These are phyloP conservation scores for Alternaria solani DNA, from an alignment of 2,329 filamentous ascomycete species.

Conservation along the genomic window DNA sequence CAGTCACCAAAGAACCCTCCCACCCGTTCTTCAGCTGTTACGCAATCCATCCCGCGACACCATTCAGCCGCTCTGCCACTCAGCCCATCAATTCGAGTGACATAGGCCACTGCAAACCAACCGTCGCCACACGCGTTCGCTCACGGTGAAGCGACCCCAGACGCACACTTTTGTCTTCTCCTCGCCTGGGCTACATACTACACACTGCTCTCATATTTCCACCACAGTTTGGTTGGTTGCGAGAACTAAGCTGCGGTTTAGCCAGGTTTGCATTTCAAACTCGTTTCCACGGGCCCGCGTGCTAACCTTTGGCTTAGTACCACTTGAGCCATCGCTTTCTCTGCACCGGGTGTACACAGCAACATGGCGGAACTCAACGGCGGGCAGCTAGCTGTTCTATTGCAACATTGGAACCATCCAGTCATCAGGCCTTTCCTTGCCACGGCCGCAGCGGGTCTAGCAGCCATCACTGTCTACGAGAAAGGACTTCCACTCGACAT, in stretches of 20 bases:
- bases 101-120: neutral
- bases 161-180: neutral
- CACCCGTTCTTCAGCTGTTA: neutral
- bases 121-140: neutral
- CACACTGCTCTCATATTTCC: neutral
- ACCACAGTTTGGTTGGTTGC: neutral
- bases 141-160: neutral
- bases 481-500: neutral
- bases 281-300: neutral
- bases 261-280: neutral
- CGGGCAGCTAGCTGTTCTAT: neutral
- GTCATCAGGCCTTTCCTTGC: neutral
- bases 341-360: neutral
- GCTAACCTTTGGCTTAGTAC: neutral
- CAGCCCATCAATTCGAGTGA: neutral
- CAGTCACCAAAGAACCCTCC: neutral
- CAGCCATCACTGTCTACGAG: neutral
- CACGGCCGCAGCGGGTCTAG: neutral
- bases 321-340: neutral
- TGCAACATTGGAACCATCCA: neutral
- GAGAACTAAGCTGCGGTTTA: neutral
- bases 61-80: neutral
- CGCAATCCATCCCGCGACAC: neutral
- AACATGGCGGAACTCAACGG: conserved; percentile 3
- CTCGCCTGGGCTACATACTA: neutral